Evolutionary conservation across 495 filamentous ascomycete species (phyloP).

Genomic region (Trichocladium antarcticum): DNA sequence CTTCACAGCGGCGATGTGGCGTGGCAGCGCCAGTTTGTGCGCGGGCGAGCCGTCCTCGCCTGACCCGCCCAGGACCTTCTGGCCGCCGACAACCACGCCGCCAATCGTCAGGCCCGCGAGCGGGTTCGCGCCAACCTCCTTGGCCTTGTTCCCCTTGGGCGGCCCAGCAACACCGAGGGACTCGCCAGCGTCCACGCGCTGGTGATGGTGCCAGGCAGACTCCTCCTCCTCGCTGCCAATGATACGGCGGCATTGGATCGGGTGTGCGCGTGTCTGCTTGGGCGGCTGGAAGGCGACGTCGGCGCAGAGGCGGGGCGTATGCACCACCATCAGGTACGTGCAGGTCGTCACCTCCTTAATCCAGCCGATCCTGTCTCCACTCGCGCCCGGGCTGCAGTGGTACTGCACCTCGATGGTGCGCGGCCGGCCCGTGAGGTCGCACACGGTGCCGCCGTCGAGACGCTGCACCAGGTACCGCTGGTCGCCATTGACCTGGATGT

Average conservation of each 20-base stretch:
- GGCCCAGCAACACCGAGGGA: constrained; percentile 30
- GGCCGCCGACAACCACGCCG: constrained; percentile 45
- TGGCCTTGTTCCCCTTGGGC: constrained; percentile 15
- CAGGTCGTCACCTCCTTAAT: constrained; percentile 94
- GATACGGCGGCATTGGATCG: constrained; percentile 67
- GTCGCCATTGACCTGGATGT: constrained; percentile 71
- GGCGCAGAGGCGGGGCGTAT: constrained; percentile 85
- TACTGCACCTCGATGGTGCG: constrained; percentile 83
- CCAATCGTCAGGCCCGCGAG: constrained; percentile 32
- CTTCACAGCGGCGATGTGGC: constrained; percentile 19
- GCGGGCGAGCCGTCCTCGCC: constrained; percentile 26
- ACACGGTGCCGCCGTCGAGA: constrained; percentile 73
- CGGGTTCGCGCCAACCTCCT: constrained; percentile 8
- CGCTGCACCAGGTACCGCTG: constrained; percentile 85
- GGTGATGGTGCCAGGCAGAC: constrained; percentile 43
- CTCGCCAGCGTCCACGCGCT: constrained; percentile 42
- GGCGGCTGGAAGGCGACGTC: constrained; percentile 88
- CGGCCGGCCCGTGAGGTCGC: constrained; percentile 79
- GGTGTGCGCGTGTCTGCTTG: constrained; percentile 63
- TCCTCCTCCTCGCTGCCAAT: constrained; percentile 46
- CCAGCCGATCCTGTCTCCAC: constrained; percentile 73
- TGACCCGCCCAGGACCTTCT: constrained; percentile 34
- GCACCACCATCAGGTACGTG: constrained; percentile 87
- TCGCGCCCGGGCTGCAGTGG: constrained; percentile 73
- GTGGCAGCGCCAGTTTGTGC: constrained; percentile 25